Base-by-base conservation (phyloP, 192 early-diverging fungal species). In the Rhizophagus prolifer region DNA sequence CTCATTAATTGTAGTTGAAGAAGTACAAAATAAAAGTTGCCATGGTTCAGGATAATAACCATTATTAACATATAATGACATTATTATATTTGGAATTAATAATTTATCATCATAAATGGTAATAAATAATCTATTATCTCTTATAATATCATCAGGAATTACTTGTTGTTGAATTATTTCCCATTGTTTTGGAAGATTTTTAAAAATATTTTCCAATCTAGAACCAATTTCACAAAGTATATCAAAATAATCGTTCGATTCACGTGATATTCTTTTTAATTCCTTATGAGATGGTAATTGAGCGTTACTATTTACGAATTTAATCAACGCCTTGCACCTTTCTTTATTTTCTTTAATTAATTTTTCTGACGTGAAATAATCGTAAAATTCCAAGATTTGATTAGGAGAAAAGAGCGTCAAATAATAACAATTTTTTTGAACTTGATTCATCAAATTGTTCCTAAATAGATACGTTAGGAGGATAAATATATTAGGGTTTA, bases 1-100 rank as follows among this genome's bases (percentile, higher is more conserved):
- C 38, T 79, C 78, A 31, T 79, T 71, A 1, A 38, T 31, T 23
- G 78, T 79, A 12, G 78, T 79, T 28, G 78, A 67, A 25, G 78
- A 16, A 13, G 41, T 44, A 38, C 78, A 79, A 65, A 74, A 61
- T 7, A 79, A 62, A 23, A 79, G 9, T 59, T 79, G 31, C 78
- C 70, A 79, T 7, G 78, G 61, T 25, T 79, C 41, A 5, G 78
- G 78, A 58, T 65, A 50, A 28, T 30, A 14, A 16, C 72, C 60
- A 38, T 65, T 72, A 66, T 70, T 74, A 44, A 54, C 60, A 63
- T 74, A 79, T 16, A 79, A 19, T 25, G 78, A 79, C 61, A 79
- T 65, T 6, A 79, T 73, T 4, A 59, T 46, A 63, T 74, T 79
- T 64, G 71, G 72, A 14, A 74, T 12, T 19, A 54, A 31, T 1